A percentile compares a stretch with the other conserved stretches of the same genome.
Conservation (phyloP, 495 filamentous ascomycete genomes). For the Extremus antarcticus region DNA sequence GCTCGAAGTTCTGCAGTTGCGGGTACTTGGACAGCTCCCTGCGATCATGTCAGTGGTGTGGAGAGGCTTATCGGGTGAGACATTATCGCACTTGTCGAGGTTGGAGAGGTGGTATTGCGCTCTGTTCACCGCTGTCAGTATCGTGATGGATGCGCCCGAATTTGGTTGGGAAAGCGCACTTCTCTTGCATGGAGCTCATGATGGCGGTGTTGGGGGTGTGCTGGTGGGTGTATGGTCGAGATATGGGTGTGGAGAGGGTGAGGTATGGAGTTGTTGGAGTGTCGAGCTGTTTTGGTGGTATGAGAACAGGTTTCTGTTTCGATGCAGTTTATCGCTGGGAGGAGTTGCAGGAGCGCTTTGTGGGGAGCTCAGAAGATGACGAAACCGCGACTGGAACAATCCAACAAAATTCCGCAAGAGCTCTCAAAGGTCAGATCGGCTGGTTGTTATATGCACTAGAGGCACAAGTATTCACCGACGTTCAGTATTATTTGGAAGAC, state of each 20-base stretch:
- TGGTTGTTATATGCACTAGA: too few species aligned
- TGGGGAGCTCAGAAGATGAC: neutral
- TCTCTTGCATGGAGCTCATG: constrained; percentile 7
- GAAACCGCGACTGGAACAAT: neutral
- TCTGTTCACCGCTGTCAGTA: constrained; percentile 3
- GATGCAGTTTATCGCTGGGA: neutral
- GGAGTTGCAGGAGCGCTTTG: neutral
- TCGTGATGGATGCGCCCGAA: neutral
- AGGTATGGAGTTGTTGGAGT: neutral
- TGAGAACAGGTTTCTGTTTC: neutral
- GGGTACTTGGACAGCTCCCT: constrained; percentile 91
- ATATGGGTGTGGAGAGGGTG: too few species aligned
- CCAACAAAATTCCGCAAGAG: neutral
- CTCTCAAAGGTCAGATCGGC: too few species aligned
- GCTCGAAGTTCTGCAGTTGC: constrained; percentile 89
- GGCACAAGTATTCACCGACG: too few species aligned
- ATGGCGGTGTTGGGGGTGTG: constrained; percentile 1
- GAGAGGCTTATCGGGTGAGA: neutral
- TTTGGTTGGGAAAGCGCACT: constrained; percentile 1
- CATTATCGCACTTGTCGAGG: constrained; percentile 3
- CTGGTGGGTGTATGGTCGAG: neutral
- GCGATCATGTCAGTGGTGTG: constrained; percentile 1
- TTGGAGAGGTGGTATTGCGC: constrained; percentile 13
- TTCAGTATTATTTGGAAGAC: too few species aligned
- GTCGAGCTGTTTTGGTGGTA: neutral